phyloP scores from a whole-genome alignment of 1,139 yeast species.

The Sugiyamaella sp. region DNA sequence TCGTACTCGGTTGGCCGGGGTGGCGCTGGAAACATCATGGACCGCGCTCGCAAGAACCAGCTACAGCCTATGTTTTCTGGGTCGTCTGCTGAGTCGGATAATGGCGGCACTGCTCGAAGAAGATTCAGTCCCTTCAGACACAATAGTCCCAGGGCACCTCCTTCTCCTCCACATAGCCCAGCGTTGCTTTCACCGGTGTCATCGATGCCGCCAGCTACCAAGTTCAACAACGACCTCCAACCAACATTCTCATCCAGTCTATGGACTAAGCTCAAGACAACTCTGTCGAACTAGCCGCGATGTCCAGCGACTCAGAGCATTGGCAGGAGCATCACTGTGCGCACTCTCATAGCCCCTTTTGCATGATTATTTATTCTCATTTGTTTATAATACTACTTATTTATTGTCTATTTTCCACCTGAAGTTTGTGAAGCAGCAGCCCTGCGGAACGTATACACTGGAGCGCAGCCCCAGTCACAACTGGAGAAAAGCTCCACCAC shows the following conservation, averaged over 20 bases:
- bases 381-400: no score
- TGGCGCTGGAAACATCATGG: constrained; percentile 41
- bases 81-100: constrained; percentile 16
- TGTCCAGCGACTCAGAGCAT: no score
- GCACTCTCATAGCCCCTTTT: no score
- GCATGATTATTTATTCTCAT: no score
- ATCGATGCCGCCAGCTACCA: constrained; percentile 21
- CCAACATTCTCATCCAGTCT: constrained; percentile 28
- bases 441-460: no score
- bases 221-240: constrained; percentile 14
- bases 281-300: constrained; percentile 31
- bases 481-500: no score
- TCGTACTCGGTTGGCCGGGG: constrained; percentile 45
- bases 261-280: constrained; percentile 36
- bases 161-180: constrained; percentile 12
- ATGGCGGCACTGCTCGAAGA: constrained; percentile 6
- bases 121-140: constrained; percentile 14
- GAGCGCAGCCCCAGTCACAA: no score
- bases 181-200: constrained; percentile 22
- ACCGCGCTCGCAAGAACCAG: constrained; percentile 10
- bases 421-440: no score
- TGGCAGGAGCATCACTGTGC: no score
- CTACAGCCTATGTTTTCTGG: constrained; percentile 20
- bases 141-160: not conserved
- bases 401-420: no score